These are phyloP conservation scores for Macrolepiota fuliginosa DNA, from an alignment of 768 basidiomycete species.

Conservation along the genomic window DNA sequence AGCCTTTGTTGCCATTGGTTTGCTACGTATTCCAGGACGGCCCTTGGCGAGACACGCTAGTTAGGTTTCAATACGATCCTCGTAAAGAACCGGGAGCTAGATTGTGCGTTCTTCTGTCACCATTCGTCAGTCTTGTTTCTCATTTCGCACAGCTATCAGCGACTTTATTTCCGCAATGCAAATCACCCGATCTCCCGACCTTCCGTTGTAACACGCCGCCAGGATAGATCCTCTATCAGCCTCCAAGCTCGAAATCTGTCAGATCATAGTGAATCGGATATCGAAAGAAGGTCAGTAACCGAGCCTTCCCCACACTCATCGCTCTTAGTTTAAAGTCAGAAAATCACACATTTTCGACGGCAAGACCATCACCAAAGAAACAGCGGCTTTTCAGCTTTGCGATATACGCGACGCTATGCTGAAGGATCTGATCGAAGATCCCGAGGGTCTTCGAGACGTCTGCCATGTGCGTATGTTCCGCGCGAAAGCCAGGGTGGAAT, in stretches of 20 bases:
- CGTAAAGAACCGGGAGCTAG: conserved; percentile 67
- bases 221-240: conserved; percentile 47
- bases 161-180: conserved; percentile 86
- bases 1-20: conserved; percentile 73
- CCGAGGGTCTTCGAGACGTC: conserved; percentile 61
- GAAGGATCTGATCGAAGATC: conserved; percentile 74
- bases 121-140: neutral
- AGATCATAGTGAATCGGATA: conserved; percentile 31
- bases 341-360: conserved; percentile 91
- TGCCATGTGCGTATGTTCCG: conserved; percentile 63
- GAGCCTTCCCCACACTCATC: conserved; percentile 5
- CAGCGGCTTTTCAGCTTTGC: conserved; percentile 91
- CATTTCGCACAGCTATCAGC: conserved; percentile 70
- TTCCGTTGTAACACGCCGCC: conserved; percentile 69
- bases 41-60: conserved; percentile 87
- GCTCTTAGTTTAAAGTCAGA: conserved; percentile 25
- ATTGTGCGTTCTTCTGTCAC: conserved; percentile 51
- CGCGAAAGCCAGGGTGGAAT: neutral
- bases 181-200: conserved; percentile 78
- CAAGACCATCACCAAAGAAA: conserved; percentile 70
- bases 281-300: conserved; percentile 41
- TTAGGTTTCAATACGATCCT: conserved; percentile 90
- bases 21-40: conserved; percentile 93
- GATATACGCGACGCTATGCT: conserved; percentile 89
- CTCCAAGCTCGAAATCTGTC: conserved; percentile 33